Conservation (phyloP, 2,329 filamentous ascomycete species). For the Corinectria fuckeliana region DNA sequence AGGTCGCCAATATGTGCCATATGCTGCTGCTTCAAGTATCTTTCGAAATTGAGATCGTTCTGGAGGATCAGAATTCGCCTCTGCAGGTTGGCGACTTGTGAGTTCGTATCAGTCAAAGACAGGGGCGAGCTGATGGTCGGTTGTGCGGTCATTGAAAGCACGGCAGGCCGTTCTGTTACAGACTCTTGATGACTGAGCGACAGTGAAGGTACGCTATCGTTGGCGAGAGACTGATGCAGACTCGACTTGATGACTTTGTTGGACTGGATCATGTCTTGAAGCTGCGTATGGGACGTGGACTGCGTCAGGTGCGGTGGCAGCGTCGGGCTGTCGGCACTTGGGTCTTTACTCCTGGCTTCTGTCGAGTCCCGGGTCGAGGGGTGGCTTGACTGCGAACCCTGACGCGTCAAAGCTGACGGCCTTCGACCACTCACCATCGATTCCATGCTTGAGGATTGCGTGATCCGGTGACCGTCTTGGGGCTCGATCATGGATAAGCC, state of each 20-base stretch:
- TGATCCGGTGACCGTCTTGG: slow-evolving; percentile 58
- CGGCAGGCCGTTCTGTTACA: slow-evolving; percentile 46
- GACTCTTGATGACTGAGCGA: slow-evolving; percentile 58
- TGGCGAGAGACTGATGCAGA: slow-evolving; percentile 60
- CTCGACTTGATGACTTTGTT: slow-evolving; percentile 65
- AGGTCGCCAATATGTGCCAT: slow-evolving; percentile 81
- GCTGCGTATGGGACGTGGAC: slow-evolving; percentile 60
- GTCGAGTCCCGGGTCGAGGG: slow-evolving; percentile 53
- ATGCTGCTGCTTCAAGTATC: slow-evolving; percentile 84
- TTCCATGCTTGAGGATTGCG: slow-evolving; percentile 57
- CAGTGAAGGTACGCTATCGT: slow-evolving; percentile 65
- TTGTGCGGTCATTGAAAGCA: slow-evolving; percentile 38
- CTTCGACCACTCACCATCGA: slow-evolving; percentile 49
- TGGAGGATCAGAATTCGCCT: slow-evolving; percentile 77
- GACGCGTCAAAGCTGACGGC: slow-evolving; percentile 46
- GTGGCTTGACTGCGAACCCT: slow-evolving; percentile 58
- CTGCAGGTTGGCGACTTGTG: slow-evolving; percentile 64
- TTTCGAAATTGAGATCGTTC: slow-evolving; percentile 83
- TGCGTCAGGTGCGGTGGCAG: slow-evolving; percentile 57
- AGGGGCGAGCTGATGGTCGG: slow-evolving; percentile 37
- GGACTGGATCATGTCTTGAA: slow-evolving; percentile 66
- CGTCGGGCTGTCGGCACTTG: slow-evolving; percentile 66
- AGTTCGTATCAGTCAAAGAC: slow-evolving; percentile 43
- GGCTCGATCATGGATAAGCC: slow-evolving; percentile 43
- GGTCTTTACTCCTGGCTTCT: slow-evolving; percentile 43